Evolutionary conservation across 2,329 filamentous ascomycete genomes (phyloP), one percentile per base, ranked within the genome.

Genomic region (Geoglossum cookeanum): DNA sequence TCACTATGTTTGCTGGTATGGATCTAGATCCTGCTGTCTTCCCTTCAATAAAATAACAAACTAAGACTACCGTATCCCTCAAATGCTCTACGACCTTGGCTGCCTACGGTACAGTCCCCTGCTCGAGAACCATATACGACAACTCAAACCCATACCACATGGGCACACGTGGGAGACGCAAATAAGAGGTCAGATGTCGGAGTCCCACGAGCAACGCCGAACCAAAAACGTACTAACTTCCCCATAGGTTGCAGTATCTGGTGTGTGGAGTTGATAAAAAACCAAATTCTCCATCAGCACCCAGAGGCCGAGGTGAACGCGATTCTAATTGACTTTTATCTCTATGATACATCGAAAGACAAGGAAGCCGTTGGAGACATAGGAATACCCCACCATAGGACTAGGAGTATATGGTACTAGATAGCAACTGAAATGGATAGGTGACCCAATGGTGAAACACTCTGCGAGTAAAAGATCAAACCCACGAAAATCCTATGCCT

Each of bases 311-410:
- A 72, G 15, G 69, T 84, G 61, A 98, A 98, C 67, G 90, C 92
- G 30, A 87, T 97, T 44, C 70, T 98, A 64, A 92, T 98, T 61
- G 92, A 98, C 69, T 98, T 97, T 71, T 95, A 96, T 69, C 73
- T 98, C 57, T 98, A 98, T 67, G 92, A 98, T 71, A 81, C 85
- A 17, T 89, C 92, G 72, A 98, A 97, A 69, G 84, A 88, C 65
- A 69, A 85, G 66, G 91, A 97, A 68, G 74, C 71, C 0, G 68
- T 74, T 62, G 74, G 81, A 56, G 68, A 63, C 67, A 60, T 73
- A 72, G 60, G 67, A 45, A 78, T 88, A 60, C 87, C 87, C 4
- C 89, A 95, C 70, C 90, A 96, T 70, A 78, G 90, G 61, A 95
- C 90, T 48, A 79, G 90, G 67, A 94, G 88, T 66, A 95, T 96